phyloP scores from a whole-genome alignment of 805 yeast species.

The Candida odintsovae region DNA sequence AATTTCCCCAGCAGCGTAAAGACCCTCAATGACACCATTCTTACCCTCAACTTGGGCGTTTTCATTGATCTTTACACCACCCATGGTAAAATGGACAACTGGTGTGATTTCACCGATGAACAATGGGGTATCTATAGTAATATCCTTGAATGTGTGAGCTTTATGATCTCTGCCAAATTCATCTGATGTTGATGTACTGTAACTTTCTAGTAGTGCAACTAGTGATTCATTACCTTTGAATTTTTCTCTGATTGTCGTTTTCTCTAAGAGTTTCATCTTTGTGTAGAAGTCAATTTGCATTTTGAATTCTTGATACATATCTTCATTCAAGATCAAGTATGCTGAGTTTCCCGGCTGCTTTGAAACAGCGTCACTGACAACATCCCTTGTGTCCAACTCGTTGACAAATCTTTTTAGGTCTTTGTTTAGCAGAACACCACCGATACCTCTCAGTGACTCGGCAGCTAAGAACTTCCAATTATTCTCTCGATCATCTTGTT shows the following conservation, averaged over 20 bases:
- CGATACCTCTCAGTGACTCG: conserved; percentile 53
- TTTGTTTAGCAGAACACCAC: conserved; percentile 47
- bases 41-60: conserved; percentile 35
- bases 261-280: conserved; percentile 30
- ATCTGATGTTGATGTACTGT: conserved; percentile 23
- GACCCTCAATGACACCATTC: conserved; percentile 31
- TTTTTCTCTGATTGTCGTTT: conserved; percentile 25
- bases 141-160: conserved; percentile 26
- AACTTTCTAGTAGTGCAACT: conserved; percentile 15
- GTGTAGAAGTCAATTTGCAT: conserved; percentile 48
- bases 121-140: conserved; percentile 25
- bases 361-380: conserved; percentile 40
- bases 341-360: conserved; percentile 27
- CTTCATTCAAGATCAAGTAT: conserved; percentile 34
- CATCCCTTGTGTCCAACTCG: conserved; percentile 49
- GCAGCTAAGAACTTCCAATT: conserved; percentile 55
- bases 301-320: conserved; percentile 38
- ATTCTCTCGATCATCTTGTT: conserved; percentile 32
- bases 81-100: conserved; percentile 62
- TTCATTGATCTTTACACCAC: conserved; percentile 55
- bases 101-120: conserved; percentile 53
- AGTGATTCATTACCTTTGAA: conserved; percentile 22
- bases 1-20: conserved; percentile 62
- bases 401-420: conserved; percentile 42
- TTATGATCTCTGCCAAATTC: conserved; percentile 30